Base-by-base conservation (phyloP, 305 asterid species). In the Ilex paraguariensis region DNA sequence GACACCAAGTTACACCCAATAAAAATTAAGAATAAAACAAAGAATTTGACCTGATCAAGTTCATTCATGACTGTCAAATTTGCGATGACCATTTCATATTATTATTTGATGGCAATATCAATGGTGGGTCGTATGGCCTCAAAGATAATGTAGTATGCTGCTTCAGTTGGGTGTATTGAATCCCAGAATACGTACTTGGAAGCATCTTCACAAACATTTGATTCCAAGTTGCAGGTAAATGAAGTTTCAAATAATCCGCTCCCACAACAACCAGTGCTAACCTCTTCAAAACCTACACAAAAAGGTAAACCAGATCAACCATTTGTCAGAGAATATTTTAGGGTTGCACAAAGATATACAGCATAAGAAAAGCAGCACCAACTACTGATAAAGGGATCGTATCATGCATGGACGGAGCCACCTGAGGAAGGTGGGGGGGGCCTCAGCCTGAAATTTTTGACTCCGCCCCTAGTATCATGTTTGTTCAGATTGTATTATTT, bases 121-220 rank as follows among this genome's bases (percentile, higher is more conserved):
- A 77, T 61, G n/a, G 62, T 59, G 14, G 77, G 72, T 8, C 28
- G 72, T 46, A 59, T 6, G 53, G 84, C 58, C 60, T 76, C 73
- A 50, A 59, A 77, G 55, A 81, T 3, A 30, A 80, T 71, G 7
- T 67, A 44, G 62, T 83, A 86, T 3, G 93, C 39, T 59, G 15
- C 75, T 31, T 88, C 79, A 8, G 85, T 70, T 2, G 98, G 98
- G 39, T 91, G 98, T 32, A 91, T 79, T 0, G 98, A 78, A 66
- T 88, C 98, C 83, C 86, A 91, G 33, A 81, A 91, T 2, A 87
- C 71, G 36, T 86, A 91, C 13, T 88, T 78, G 1, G 74, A 54
- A 13, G 85, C 84, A 69, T 88, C 79, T 0, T 67, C 31, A 61
- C 98, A 88, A 0, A 84, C 75, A 2, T 64, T 39, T 10, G 89